Evolutionary conservation across 768 basidiomycete species (phyloP), one percentile per base, ranked within the genome.

Genomic region (Mycena amicta): DNA sequence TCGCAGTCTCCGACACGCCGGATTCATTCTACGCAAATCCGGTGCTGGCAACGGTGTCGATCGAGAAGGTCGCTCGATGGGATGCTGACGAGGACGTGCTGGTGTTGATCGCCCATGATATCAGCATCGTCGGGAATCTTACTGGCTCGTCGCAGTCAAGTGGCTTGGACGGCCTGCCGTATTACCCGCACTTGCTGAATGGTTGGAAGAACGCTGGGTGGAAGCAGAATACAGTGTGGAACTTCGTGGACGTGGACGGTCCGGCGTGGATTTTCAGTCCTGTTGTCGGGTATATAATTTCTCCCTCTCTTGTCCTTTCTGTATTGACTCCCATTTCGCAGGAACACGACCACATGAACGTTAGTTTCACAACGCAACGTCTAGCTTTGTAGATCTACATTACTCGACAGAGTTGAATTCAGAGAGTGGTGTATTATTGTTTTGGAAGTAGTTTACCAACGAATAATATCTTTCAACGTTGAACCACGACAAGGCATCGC

Each of bases 61-160:
- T 57, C 3, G 57, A 60, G 18, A 62, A 60, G 52, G 23, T 65
- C 23, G 58, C 54, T 18, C 39, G 31, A n/a, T 60, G 59, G 18
- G 64, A 65, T 27, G 57, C 61, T n/a, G 56, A 62, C 45, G 39
- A 51, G 5, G 61, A 65, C 31, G 52, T 65, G 4, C 53, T 65
- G 15, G 53, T 65, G 8, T 15, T 65, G 23, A 33, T 60, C 13
- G 52, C 64, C 4, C 64, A 65, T 39, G 64, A 65, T 41, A 3
- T 22, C 11, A 63, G 57, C 31, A 43, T 59, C 26, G 20, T 40
- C 1, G 22, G 25, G 6, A 45, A 45, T 23, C 15, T 16, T 23
- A 45, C 22, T 8, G 22, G 43, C 18, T 18, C 33, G 12, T 23
- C 15, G n/a, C n/a, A n/a, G n/a, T n/a, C n/a, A n/a, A n/a, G n/a